Percentiles rank a stretch among this genome's conserved stretches.
Conservation (phyloP, 371 early-diverging fungal species). For the Batkoa obscura region DNA sequence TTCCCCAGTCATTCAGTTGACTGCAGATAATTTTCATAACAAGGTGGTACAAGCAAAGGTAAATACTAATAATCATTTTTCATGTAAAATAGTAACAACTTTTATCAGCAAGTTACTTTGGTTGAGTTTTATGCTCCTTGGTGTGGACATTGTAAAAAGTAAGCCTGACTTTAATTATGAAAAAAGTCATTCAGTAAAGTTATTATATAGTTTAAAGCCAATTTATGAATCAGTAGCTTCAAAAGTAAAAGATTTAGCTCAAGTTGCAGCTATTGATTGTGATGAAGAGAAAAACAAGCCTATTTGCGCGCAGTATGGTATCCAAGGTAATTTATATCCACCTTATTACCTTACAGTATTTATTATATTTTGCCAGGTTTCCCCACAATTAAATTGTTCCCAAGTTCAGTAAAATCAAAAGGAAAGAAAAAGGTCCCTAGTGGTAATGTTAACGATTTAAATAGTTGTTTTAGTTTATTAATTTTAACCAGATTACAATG, state of each 20-base stretch:
- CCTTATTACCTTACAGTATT: conserved; percentile 59
- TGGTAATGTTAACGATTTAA: no score
- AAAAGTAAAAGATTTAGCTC: conserved; percentile 46
- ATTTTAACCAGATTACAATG: not conserved
- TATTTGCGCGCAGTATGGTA: conserved; percentile 51
- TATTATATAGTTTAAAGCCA: not conserved
- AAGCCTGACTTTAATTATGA: conserved; percentile 14
- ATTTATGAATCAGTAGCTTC: not conserved
- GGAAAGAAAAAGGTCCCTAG: no score
- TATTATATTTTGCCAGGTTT: conserved; percentile 68
- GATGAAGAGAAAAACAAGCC: conserved; percentile 54
- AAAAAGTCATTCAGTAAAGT: no score
- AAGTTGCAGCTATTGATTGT: conserved; percentile 76
- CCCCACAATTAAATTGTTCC: conserved; percentile 87
- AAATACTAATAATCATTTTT: no score
- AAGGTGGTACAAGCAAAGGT: no score
- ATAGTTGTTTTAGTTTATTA: no score
- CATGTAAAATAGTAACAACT: no score
- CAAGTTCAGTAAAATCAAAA: conserved; percentile 23
- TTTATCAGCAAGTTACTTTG: conserved; percentile 31
- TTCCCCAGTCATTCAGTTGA: no score
- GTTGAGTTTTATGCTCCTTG: conserved; percentile 55
- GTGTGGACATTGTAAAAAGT: conserved; percentile 17
- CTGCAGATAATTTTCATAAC: no score
- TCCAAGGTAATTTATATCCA: conserved; percentile 82